Base-by-base conservation (phyloP, 371 early-diverging fungal species). In the Amoeboaphelidium protococcarum region DNA sequence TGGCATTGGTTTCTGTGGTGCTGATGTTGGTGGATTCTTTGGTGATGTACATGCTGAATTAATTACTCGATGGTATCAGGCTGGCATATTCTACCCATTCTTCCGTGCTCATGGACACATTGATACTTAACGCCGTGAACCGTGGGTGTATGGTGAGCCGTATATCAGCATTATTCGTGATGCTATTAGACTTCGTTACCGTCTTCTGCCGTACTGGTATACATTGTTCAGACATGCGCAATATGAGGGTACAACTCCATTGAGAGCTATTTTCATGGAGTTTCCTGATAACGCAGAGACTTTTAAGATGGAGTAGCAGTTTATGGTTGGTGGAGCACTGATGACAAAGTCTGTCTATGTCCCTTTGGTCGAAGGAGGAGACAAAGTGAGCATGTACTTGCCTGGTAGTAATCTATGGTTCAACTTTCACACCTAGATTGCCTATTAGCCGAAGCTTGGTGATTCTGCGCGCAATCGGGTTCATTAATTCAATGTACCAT, bases 21-120 rank as follows among this genome's bases (percentile, higher is more conserved):
- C 85, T 44, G 86, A 89, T 62, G 78, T 85, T 24, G 85, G 86
- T 46, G 90, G 90, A 19, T 89, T 89, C 67, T 86, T 89, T 59
- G 73, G 72, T 20, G 82, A 86, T 55, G 82, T 86, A 2, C 69
- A 73, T 0, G 58, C 75, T 1, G 84, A 85, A 37, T 57, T 89
- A 2, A 58, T 82, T 47, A 62, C 68, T 0, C 78, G 90, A 6
- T 89, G 90, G 90, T 86, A 83, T 55, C 87, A 86, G 61, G 64
- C 76, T n/a, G 90, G 66, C 27, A 73, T 74, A 3, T 80, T 76
- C 62, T 83, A 86, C 50, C 90, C 90, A 2, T 89, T 89, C 64
- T 80, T 83, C 71, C 73, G 90, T 48, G 90, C 71, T 0, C 90
- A 89, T 62, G 85, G 87, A 2, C 85, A 86, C 58, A 77, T 86